Conservation (phyloP, 495 filamentous ascomycete genomes). For the Cetradonia linearis region DNA sequence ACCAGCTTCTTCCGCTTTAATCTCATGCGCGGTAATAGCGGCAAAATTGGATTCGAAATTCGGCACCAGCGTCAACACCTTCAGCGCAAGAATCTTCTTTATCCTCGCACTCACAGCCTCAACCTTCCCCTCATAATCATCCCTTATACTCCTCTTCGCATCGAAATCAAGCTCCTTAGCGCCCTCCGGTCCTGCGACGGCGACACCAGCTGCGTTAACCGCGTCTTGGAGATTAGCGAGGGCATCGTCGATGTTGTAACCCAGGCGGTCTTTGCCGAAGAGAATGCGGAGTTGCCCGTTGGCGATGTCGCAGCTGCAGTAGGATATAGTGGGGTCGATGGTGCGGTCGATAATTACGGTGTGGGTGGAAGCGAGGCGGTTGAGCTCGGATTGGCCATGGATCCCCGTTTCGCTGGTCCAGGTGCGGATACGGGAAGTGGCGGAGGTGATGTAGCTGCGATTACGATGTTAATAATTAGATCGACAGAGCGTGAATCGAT, state of each 20-base stretch:
- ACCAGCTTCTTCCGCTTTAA: not conserved
- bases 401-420: slow-evolving; percentile 29
- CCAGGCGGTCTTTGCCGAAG: slow-evolving; percentile 36
- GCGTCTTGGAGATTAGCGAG: slow-evolving; percentile 32
- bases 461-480: too few relatives aligned
- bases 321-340: slow-evolving; percentile 29
- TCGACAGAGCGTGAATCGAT: too few relatives aligned
- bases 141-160: not conserved
- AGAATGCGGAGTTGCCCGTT: slow-evolving; percentile 40
- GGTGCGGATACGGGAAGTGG: slow-evolving; percentile 34
- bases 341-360: slow-evolving; percentile 36
- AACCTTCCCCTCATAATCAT: not conserved
- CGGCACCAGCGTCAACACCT: not conserved
- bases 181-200: not conserved
- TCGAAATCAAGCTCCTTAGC: not conserved
- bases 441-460: slow-evolving; percentile 39
- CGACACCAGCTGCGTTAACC: slow-evolving; percentile 34
- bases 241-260: slow-evolving; percentile 35
- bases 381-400: slow-evolving; percentile 37
- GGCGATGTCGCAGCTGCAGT: slow-evolving; percentile 36
- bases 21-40: not conserved
- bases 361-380: slow-evolving; percentile 36
- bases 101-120: not conserved
- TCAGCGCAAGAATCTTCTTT: not conserved
- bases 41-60: not conserved